These are phyloP conservation scores for Agarophyton chilense DNA, from an alignment of 23 red algal genomes.

Conservation along the genomic window DNA sequence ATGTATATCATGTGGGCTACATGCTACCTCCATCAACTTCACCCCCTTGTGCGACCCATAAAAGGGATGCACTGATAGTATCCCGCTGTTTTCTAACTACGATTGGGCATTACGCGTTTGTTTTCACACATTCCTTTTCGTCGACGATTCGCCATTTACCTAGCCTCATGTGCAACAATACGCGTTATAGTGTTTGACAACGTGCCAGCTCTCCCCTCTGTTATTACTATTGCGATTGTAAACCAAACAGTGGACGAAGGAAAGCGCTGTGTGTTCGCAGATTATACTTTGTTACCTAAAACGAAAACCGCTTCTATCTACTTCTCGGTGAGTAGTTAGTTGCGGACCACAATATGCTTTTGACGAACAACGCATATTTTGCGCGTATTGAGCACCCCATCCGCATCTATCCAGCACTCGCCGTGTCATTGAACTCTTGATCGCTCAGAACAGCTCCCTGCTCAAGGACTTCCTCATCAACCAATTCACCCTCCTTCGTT, in stretches of 20 bases:
- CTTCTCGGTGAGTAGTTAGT: background rate
- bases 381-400: background rate
- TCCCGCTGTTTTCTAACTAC: slow-evolving; percentile 4
- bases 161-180: background rate
- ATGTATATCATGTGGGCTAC: slow-evolving; percentile 99
- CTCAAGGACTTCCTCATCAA: background rate
- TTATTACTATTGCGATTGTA: background rate
- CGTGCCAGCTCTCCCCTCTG: background rate
- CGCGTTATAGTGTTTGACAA: background rate
- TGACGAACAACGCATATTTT: background rate
- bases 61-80: slow-evolving; percentile 69
- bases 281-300: background rate
- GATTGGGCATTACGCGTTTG: background rate
- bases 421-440: background rate
- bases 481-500: background rate
- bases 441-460: background rate
- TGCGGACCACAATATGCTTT: background rate
- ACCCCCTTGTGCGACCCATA: slow-evolving; percentile 89
- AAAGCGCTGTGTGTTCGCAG: background rate
- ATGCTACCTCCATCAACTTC: slow-evolving; percentile 95
- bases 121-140: background rate
- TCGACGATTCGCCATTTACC: background rate
- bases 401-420: background rate
- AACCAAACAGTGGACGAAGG: background rate
- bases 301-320: background rate